Percentiles rank a stretch among this genome's conserved stretches.
Conservation (phyloP, 805 yeast genomes). For the Wickerhamomyces bisporus region DNA sequence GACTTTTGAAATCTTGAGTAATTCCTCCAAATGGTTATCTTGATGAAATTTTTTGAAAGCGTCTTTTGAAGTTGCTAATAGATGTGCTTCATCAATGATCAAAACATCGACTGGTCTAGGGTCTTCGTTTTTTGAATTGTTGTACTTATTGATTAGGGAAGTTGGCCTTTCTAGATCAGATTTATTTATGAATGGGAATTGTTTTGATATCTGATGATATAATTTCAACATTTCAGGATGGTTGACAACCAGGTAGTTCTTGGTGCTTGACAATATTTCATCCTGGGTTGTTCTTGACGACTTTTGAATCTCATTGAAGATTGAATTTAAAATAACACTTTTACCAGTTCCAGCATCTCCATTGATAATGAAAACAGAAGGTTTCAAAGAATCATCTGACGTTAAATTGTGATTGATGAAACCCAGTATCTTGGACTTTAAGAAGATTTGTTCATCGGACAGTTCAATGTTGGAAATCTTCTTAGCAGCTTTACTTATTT, state of each 20-base stretch:
- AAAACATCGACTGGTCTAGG: conserved; percentile 34
- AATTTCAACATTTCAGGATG: conserved; percentile 45
- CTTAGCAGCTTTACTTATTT: conserved; percentile 27
- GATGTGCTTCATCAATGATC: conserved; percentile 42
- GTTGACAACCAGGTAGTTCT: conserved; percentile 37
- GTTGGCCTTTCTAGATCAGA: conserved; percentile 42
- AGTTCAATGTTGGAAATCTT: conserved; percentile 31
- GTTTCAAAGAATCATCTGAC: conserved; percentile 6
- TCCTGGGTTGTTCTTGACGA: conserved; percentile 18
- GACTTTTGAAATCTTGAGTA: conserved; percentile 34
- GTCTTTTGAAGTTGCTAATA: conserved; percentile 38
- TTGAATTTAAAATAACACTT: conserved; percentile 36
- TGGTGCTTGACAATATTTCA: conserved; percentile 24
- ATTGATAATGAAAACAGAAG: conserved; percentile 37
- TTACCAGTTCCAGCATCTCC: conserved; percentile 49
- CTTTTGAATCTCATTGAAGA: conserved; percentile 38
- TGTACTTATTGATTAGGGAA: conserved; percentile 32
- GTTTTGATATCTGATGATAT: conserved; percentile 33
- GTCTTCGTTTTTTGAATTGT: conserved; percentile 3
- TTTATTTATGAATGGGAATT: conserved; percentile 32
- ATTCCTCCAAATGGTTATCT: conserved; percentile 37
- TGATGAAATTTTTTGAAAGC: conserved; percentile 40
- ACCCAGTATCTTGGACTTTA: conserved; percentile 26
- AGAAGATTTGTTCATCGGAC: conserved; percentile 31
- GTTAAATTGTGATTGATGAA: conserved; percentile 26